Conservation (phyloP, 257 asterid genomes). For the Forsythia viridissima region DNA sequence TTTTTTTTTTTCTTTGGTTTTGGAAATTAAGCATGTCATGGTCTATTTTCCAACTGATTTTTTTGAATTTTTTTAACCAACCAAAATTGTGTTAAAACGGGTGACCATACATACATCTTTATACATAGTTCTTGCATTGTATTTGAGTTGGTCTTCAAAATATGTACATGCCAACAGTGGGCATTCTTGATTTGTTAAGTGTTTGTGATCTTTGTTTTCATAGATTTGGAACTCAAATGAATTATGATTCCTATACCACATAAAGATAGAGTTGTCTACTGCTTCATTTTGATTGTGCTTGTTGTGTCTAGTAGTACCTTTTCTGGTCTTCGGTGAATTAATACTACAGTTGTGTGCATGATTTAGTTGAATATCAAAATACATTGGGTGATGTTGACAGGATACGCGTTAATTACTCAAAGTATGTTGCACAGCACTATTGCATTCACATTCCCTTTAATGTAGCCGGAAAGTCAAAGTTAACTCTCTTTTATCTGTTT, state of each 20-base stretch:
- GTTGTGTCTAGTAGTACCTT: background rate
- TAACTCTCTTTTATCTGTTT: background rate
- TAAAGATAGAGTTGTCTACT: no score
- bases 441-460: background rate
- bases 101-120: background rate
- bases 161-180: no score
- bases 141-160: background rate
- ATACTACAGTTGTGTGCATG: background rate
- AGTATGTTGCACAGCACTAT: background rate
- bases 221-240: no score
- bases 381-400: slow-evolving; percentile 5
- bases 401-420: background rate
- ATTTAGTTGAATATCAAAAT: background rate
- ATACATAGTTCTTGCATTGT: background rate
- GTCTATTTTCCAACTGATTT: no score
- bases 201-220: no score
- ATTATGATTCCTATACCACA: no score
- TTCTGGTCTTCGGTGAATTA: background rate
- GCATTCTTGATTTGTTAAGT: no score
- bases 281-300: slow-evolving; percentile 2
- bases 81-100: background rate
- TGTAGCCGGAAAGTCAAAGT: background rate
- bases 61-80: background rate
- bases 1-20: background rate
- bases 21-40: background rate